Conservation (phyloP, 345 rosid genomes). For the Salix exigua region DNA sequence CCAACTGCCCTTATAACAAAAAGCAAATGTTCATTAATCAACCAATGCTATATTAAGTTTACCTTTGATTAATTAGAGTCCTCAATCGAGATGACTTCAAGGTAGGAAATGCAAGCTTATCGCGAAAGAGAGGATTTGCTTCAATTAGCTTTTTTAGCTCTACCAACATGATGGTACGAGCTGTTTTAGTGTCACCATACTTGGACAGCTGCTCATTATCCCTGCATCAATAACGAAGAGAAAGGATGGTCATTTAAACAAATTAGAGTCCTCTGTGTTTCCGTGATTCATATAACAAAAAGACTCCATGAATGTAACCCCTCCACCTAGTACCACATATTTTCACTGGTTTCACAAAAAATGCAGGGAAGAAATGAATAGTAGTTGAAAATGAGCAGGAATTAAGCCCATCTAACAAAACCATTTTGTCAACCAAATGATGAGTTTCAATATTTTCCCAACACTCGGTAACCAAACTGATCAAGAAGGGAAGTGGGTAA, state of each 20-base stretch:
- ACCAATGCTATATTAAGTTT: slow-evolving; percentile 1
- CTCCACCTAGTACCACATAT: neutral
- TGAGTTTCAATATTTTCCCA: neutral
- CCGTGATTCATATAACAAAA: slow-evolving; percentile 3
- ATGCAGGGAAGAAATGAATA: neutral
- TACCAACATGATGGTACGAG: slow-evolving; percentile 62
- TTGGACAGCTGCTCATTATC: slow-evolving; percentile 73
- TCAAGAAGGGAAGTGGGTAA: neutral
- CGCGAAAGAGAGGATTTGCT: slow-evolving; percentile 73
- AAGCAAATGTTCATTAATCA: neutral
- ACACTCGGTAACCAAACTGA: neutral
- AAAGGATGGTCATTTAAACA: neutral
- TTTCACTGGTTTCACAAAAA: neutral
- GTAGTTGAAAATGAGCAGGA: neutral
- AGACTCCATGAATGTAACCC: neutral
- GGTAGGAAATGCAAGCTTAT: slow-evolving; percentile 63
- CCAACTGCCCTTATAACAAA: neutral
- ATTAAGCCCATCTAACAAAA: slow-evolving; percentile 1
- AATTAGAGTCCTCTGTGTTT: neutral
- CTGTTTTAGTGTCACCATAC: slow-evolving; percentile 67
- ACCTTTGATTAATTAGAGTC: slow-evolving; percentile 78
- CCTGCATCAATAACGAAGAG: slow-evolving; percentile 28
- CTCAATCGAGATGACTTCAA: slow-evolving; percentile 65
- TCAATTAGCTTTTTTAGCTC: slow-evolving; percentile 69
- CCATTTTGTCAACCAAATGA: neutral